A percentile compares a stretch with the other conserved stretches of the same genome.
Evolutionary conservation across 2,329 filamentous ascomycete species (phyloP).

Genomic region (Diaporthe citriasiana): DNA sequence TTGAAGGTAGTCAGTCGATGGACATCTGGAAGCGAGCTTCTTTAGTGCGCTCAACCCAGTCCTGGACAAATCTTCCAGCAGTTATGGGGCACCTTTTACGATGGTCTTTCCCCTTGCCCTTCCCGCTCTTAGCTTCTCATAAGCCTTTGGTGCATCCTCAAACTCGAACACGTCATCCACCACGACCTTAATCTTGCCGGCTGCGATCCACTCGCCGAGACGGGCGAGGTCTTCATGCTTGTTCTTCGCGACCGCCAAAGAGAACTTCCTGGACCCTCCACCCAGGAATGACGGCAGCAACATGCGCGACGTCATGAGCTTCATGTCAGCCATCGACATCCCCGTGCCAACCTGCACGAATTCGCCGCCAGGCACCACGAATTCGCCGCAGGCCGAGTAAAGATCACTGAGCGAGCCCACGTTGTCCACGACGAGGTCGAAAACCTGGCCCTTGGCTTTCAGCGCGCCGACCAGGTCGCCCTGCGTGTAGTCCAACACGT

Average conservation of each 20-base stretch:
- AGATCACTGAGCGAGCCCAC: conserved; percentile 63
- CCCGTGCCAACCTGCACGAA: conserved; percentile 67
- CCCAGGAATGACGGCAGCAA: conserved; percentile 53
- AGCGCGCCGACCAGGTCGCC: conserved; percentile 62
- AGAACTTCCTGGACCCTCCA: conserved; percentile 57
- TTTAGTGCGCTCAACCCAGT: no score
- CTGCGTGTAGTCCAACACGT: conserved; percentile 71
- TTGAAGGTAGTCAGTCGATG: not conserved
- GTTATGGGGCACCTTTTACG: conserved; percentile 42
- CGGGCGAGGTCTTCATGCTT: conserved; percentile 60
- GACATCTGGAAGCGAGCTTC: no score
- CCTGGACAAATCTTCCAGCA: no score
- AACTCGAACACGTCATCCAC: conserved; percentile 69
- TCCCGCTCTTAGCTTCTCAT: conserved; percentile 69
- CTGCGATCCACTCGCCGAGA: conserved; percentile 67
- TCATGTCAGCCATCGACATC: conserved; percentile 44
- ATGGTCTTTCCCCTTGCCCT: conserved; percentile 72
- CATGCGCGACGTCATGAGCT: conserved; percentile 44
- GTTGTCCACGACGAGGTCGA: conserved; percentile 69
- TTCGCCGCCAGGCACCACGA: conserved; percentile 61
- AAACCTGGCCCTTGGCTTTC: conserved; percentile 61
- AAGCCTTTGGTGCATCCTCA: conserved; percentile 69
- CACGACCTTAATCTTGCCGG: conserved; percentile 69
- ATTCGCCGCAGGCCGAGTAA: conserved; percentile 66
- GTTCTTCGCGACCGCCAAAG: conserved; percentile 54